Evolutionary conservation across 108 stramenopile genomes (phyloP).

Genomic region (Cyclotella atomus): DNA sequence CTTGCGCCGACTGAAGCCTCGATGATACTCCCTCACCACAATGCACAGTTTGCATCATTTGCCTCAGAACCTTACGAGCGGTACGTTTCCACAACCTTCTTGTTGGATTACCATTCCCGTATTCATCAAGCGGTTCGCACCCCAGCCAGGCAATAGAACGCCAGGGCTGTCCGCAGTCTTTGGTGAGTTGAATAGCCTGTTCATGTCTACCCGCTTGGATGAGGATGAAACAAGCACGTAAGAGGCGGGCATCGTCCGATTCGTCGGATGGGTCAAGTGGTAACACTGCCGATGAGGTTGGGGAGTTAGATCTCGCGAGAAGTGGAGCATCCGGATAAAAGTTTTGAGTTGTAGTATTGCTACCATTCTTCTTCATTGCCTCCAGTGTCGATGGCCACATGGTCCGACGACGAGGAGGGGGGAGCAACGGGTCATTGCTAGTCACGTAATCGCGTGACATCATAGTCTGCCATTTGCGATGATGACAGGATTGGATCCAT

Average conservation of each 20-base stretch:
- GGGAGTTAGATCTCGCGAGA: not conserved
- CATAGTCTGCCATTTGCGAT: constrained; percentile 35
- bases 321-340: constrained; percentile 52
- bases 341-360: constrained; percentile 4
- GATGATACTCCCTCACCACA: not conserved
- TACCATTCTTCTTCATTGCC: constrained; percentile 24
- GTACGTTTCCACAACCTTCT: constrained; percentile 75
- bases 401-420: constrained; percentile 33
- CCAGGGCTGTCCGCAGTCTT: constrained; percentile 69
- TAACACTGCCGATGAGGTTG: constrained; percentile 25
- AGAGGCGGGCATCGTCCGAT: constrained; percentile 46
- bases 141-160: constrained; percentile 70
- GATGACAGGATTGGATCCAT: constrained; percentile 70
- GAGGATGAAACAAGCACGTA: constrained; percentile 56
- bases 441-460: constrained; percentile 20
- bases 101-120: constrained; percentile 62
- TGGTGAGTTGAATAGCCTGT: constrained; percentile 57
- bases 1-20: constrained; percentile 29
- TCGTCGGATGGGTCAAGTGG: constrained; percentile 38
- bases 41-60: constrained; percentile 21
- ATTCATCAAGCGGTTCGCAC: constrained; percentile 45
- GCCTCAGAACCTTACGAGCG: constrained; percentile 50
- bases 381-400: constrained; percentile 50
- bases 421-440: constrained; percentile 30
- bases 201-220: constrained; percentile 62